Evolutionary conservation across 2,329 filamentous ascomycete species (phyloP).

Genomic region (Aureobasidium pullulans): DNA sequence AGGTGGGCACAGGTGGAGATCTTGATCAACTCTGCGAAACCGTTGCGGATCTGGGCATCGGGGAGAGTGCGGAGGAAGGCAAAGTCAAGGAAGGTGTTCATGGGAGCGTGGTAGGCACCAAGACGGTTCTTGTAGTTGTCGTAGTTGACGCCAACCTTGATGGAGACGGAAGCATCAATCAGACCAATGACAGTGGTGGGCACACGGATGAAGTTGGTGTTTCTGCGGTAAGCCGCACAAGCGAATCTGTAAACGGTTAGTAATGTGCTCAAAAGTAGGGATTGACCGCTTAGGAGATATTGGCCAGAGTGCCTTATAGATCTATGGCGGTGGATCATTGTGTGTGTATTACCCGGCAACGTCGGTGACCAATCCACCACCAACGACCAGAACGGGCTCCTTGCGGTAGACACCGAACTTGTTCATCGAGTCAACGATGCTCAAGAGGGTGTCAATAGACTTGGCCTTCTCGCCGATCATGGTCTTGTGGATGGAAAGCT

Average conservation of each 20-base stretch:
- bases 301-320: conserved; percentile 45
- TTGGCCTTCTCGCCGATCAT: conserved; percentile 71
- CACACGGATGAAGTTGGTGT: conserved; percentile 66
- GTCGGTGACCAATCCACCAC: conserved; percentile 64
- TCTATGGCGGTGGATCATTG: conserved; percentile 29
- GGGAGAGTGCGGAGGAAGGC: conserved; percentile 63
- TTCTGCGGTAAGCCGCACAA: conserved; percentile 63
- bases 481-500: conserved; percentile 61
- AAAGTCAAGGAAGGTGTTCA: conserved; percentile 67
- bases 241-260: conserved; percentile 48
- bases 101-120: conserved; percentile 64
- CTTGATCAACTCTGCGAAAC: conserved; percentile 69
- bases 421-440: conserved; percentile 66
- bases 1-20: conserved; percentile 64
- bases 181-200: conserved; percentile 69
- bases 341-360: conserved; percentile 57
- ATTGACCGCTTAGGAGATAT: conserved; percentile 25
- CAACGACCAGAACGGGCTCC: conserved; percentile 59
- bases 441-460: conserved; percentile 61
- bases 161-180: conserved; percentile 67
- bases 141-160: conserved; percentile 74
- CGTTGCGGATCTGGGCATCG: conserved; percentile 61
- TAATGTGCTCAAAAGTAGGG: conserved; percentile 15
- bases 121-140: conserved; percentile 69
- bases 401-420: conserved; percentile 64